Base-by-base conservation (phyloP, 129 eudicot species). In the Saposhnikovia divaricata region DNA sequence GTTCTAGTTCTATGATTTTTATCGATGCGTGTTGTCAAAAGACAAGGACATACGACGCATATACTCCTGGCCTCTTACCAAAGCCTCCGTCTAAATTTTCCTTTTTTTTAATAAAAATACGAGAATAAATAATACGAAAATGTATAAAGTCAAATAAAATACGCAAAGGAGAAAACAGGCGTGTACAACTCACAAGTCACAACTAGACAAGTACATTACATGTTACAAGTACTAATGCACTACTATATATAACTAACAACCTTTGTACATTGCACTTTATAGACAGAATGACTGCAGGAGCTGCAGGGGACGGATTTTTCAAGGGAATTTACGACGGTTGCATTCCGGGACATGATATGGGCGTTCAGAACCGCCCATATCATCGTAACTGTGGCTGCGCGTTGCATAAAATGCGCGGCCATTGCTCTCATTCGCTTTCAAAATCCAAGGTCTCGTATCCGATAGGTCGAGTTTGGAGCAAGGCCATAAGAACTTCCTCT, bases 301-400 rank as follows among this genome's bases (percentile, higher is more conserved):
- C 75, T 11, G 75, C 74, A 2, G 76, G 81, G 21, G 81, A 79
- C 51, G 81, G 81, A 38, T 5, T 78, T n/a, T 65, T 78, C 45
- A 53, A 55, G 25, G 81, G 74, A 14, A 38, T 42, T 0, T 44
- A 78, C 57, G 81, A 78, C 6, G 75, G 75, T 4, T 79, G 81
- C 37, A 79, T 79, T 27, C 18, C 81, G 47, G 81, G 76, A 10
- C 61, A 79, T 55, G 81, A 66, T 13, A 68, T 5, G 42, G 76
- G 63, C 18, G 50, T 65, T 28, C 37, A 47, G 11, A 37, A 31
- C 12, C 66, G 81, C 12, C 81, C 81, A 2, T 79, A 79, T 28
- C 81, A 79, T 42, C 81, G 81, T 13, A 79, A 79, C 0, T 79
- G 81, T 25, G 70, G 76, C 65, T 79, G 81, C 45, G 81, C 81